Evolutionary conservation across 192 early-diverging fungal genomes (phyloP).

Genomic region (Pecoramyces ruminantium): DNA sequence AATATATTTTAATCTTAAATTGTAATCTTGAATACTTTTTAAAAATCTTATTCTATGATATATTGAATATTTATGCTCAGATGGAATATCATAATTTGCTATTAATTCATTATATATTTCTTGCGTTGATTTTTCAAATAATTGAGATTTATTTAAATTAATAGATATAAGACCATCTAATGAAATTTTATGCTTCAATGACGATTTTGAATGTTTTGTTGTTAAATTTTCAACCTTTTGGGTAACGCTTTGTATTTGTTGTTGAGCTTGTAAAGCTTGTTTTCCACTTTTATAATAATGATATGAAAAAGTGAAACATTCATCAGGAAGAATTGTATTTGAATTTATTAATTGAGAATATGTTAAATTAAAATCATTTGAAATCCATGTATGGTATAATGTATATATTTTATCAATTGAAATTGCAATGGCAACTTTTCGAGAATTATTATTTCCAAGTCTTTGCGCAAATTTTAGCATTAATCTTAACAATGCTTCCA

Average conservation of each 20-base stretch:
- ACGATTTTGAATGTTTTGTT: neutral
- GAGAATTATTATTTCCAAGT: conserved; percentile 56
- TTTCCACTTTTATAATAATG: conserved; percentile 38
- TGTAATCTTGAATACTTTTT: conserved; percentile 23
- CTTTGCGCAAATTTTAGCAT: conserved; percentile 78
- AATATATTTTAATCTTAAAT: conserved; percentile 37
- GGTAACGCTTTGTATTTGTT: neutral
- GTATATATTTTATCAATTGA: neutral
- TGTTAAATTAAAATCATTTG: conserved; percentile 31
- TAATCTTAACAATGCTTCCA: conserved; percentile 59
- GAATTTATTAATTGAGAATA: conserved; percentile 17
- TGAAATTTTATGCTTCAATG: neutral
- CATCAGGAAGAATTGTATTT: conserved; percentile 20
- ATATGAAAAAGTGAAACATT: conserved; percentile 46
- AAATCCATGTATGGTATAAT: conserved; percentile 13
- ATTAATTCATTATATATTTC: neutral
- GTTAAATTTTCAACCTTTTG: neutral
- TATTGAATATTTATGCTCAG: neutral
- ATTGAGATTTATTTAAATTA: neutral
- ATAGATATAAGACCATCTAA: neutral
- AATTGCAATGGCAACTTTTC: neutral
- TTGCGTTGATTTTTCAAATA: neutral
- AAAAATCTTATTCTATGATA: conserved; percentile 50
- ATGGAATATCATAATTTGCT: neutral
- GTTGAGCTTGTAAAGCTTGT: neutral